These are phyloP conservation scores for Curvularia sp. DNA, from an alignment of 2,329 filamentous ascomycete species.

Conservation along the genomic window DNA sequence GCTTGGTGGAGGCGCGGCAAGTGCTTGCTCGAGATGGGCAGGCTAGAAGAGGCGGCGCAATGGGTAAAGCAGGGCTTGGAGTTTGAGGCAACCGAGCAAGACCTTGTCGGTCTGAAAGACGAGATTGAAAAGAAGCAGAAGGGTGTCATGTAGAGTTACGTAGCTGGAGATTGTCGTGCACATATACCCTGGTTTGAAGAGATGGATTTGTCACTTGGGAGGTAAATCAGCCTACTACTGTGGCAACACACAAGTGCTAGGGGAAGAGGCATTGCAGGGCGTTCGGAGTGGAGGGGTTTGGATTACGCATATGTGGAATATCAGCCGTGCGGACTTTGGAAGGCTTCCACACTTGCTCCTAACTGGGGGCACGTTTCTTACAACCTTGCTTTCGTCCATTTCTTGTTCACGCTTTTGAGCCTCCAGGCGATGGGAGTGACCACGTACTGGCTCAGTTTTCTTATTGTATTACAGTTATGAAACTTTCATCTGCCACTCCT, in stretches of 20 bases:
- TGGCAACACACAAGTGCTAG: conserved; percentile 1
- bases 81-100: conserved; percentile 70
- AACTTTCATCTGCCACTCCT: background rate
- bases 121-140: conserved; percentile 57
- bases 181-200: background rate
- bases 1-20: conserved; percentile 89
- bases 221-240: background rate
- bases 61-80: conserved; percentile 82
- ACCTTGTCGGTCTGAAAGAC: conserved; percentile 46
- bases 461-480: background rate
- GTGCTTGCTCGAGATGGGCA: conserved; percentile 89
- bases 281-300: conserved; percentile 22
- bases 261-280: conserved; percentile 30
- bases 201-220: background rate
- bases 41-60: conserved; percentile 79
- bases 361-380: background rate
- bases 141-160: conserved; percentile 7
- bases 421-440: background rate
- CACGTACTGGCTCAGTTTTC: background rate
- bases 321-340: background rate
- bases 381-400: background rate
- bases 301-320: background rate
- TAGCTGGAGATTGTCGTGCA: background rate
- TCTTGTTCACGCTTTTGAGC: background rate
- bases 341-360: background rate